Evolutionary conservation across 2,329 filamentous ascomycete genomes (phyloP), one percentile per base, ranked within the genome.

Genomic region (Cladosporium sp.): DNA sequence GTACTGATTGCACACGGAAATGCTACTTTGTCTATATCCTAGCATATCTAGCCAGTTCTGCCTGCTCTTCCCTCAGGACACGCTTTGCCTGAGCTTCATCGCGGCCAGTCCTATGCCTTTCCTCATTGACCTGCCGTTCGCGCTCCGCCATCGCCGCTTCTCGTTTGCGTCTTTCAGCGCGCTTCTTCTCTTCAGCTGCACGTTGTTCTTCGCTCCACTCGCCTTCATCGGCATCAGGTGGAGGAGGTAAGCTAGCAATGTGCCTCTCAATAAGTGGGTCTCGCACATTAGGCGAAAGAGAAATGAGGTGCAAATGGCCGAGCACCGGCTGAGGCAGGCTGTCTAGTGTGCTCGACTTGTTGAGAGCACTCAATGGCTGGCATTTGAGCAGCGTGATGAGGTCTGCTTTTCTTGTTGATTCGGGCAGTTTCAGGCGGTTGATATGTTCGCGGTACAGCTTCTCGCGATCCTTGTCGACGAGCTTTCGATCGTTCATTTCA

Each of bases 361-460:
- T 86, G 3, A 93, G 79, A 2, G 77, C 65, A 2, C 79, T 77
- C 4, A 80, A 67, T 0, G 88, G 83, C 42, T 88, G 78, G 5
- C 81, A 76, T 64, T 84, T 86, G 14, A 94, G 78, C 7, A 93
- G 74, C 4, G 79, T 78, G 11, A 82, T 82, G 5, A 94, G 77
- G 65, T 93, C 89, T 3, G 85, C 80, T 70, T 89, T 92, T 30
- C 88, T 82, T 4, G 84, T 83, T 0, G 84, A 78, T 54, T 83
- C 81, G 0, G 88, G 81, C 66, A 89, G 78, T 69, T 89, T 79
- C 17, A 92, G 74, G 7, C 87, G 79, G 61, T 77, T 81, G 64
- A 91, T 76, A 67, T 90, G 85, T 59, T 94, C 90, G 58, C 90
- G 82, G 70, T 93, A 95, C 55, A 84, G 79, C 74, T 88, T 92